Percentiles rank a stretch among this genome's conserved stretches.
Conservation (phyloP, 1,284 basidiomycete genomes). For the Apiotrichum gamsii region DNA sequence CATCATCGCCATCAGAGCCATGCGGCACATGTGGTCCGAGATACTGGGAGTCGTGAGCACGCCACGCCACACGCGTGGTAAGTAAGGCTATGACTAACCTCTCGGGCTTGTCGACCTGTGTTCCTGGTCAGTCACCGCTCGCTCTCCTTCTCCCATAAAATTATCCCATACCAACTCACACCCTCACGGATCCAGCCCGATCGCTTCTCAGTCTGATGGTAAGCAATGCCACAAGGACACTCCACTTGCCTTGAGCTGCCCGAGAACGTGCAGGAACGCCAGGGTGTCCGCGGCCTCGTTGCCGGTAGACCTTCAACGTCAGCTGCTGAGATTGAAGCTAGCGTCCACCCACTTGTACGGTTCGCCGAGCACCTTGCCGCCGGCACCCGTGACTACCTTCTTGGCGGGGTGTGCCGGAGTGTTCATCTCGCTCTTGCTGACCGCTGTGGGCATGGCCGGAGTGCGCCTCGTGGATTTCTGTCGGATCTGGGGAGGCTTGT, state of each 20-base stretch:
- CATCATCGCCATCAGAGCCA: slow-evolving; percentile 87
- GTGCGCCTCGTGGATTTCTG: too few species aligned
- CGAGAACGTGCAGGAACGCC: slow-evolving; percentile 81
- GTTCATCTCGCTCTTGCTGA: not conserved
- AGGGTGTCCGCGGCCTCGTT: slow-evolving; percentile 61
- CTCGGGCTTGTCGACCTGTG: slow-evolving; percentile 67
- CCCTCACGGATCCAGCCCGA: slow-evolving; percentile 86
- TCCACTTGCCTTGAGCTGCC: slow-evolving; percentile 67
- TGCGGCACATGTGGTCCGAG: slow-evolving; percentile 95
- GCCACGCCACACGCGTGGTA: not conserved
- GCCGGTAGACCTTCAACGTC: slow-evolving; percentile 52
- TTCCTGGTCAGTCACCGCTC: not conserved
- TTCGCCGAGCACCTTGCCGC: slow-evolving; percentile 14
- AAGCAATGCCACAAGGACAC: not conserved
- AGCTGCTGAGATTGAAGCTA: too few species aligned
- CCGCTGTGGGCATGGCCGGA: slow-evolving; percentile 5
- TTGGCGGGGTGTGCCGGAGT: not conserved
- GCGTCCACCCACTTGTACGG: slow-evolving; percentile 19
- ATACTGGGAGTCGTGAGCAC: slow-evolving; percentile 55
- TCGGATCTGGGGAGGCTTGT: too few species aligned
- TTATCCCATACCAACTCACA: slow-evolving; percentile 54
- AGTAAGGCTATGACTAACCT: too few species aligned
- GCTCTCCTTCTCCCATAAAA: too few species aligned
- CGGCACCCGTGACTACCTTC: slow-evolving; percentile 12
- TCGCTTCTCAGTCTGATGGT: slow-evolving; percentile 73